Base-by-base conservation (phyloP, 768 basidiomycete genomes). In the Rhizopogon sp. region DNA sequence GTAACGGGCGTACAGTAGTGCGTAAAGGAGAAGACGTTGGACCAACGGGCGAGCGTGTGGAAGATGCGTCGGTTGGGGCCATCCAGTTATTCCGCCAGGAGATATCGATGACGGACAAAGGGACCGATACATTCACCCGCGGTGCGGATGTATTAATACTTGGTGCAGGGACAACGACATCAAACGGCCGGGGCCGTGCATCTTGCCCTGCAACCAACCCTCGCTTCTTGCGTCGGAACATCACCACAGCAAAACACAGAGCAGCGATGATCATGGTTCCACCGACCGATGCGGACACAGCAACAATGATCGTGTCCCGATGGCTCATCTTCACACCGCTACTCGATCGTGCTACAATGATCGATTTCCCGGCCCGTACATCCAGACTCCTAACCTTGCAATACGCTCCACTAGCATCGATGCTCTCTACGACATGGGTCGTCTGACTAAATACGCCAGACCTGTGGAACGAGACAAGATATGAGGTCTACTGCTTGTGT, bases 401-500 rank as follows among this genome's bases (percentile, higher is more conserved):
- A 11, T 57, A 40, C 17, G 46, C 50, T 52, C 59, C 55, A 43
- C 33, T 35, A 29, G 58, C n/a, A 29, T 29, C 17, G 37, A 50
- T 25, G 3, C 40, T 28, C 31, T 52, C n/a, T 14, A 47, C 42
- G 47, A 53, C 53, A 51, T 55, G 39, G 17, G 46, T 45, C 46
- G 29, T 44, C 3, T 35, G 25, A 25, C 43, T 74, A 67, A 71
- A 72, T 39, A 65, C 65, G n/a, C 75, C 77, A 31, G 70, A 71
- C 35, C 78, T 80, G 43, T 43, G 50, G 13, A 43, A n/a, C 14
- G 16, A 28, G 44, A 50, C 45, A 43, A 56, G 45, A 20, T 22
- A 37, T 39, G 8, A 11, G 25, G 16, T 42, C 6, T 11, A 20
- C 9, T 37, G 6, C 3, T 28, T 6, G 50, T 25, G 13, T 51